Percentiles rank a stretch among this genome's conserved stretches.
Evolutionary conservation across 2,329 filamentous ascomycete genomes (phyloP).

Genomic region (Aspergillus sp.): DNA sequence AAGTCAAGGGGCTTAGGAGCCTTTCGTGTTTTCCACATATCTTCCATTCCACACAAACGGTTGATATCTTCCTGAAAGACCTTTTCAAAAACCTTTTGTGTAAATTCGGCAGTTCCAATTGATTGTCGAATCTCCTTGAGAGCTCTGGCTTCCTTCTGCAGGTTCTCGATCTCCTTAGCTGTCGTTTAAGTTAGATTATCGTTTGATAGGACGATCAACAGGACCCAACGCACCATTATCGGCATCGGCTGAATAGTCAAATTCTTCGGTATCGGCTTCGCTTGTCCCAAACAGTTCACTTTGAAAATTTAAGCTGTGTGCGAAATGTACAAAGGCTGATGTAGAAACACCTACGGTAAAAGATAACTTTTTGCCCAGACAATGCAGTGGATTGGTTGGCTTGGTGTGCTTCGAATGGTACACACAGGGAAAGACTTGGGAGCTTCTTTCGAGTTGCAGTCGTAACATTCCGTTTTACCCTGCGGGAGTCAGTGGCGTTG

Average conservation of each 20-base stretch:
- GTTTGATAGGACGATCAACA: neutral
- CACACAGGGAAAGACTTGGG: slow-evolving; percentile 95
- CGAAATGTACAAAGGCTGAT: neutral
- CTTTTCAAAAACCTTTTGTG: slow-evolving; percentile 83
- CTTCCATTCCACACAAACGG: slow-evolving; percentile 80
- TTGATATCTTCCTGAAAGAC: slow-evolving; percentile 85
- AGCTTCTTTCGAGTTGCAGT: slow-evolving; percentile 84
- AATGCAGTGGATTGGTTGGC: slow-evolving; percentile 96
- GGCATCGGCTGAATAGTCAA: slow-evolving; percentile 76
- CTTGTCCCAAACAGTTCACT: slow-evolving; percentile 87
- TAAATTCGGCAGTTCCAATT: slow-evolving; percentile 75
- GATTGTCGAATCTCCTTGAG: slow-evolving; percentile 79
- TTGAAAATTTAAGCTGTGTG: slow-evolving; percentile 24
- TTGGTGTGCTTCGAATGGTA: slow-evolving; percentile 94
- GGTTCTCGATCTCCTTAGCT: slow-evolving; percentile 80
- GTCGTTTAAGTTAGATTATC: slow-evolving; percentile 19
- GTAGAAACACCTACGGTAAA: slow-evolving; percentile 58
- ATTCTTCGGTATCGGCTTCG: slow-evolving; percentile 76
- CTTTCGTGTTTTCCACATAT: slow-evolving; percentile 89
- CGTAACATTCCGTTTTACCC: slow-evolving; percentile 90
- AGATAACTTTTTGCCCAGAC: slow-evolving; percentile 98
- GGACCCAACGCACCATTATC: slow-evolving; percentile 64
- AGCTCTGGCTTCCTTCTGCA: slow-evolving; percentile 79
- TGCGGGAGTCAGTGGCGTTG: slow-evolving; percentile 27
- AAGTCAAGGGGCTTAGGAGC: slow-evolving; percentile 74